Evolutionary conservation across 2,329 filamentous ascomycete genomes (phyloP).

Genomic region (Metarhizium guizhouense): DNA sequence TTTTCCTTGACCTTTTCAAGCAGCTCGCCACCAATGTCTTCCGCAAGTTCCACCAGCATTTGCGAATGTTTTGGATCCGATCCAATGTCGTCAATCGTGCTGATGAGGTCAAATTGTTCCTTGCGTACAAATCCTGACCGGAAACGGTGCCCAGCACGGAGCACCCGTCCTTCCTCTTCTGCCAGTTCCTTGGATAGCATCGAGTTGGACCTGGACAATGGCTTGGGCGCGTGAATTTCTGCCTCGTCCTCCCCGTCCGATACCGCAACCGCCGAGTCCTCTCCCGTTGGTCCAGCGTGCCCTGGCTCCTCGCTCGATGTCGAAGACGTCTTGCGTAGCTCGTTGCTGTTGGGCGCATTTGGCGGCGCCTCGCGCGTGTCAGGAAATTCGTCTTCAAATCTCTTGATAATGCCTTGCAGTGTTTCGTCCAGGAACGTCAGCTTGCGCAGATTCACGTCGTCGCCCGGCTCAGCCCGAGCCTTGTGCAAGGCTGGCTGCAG

Average conservation of each 20-base stretch:
- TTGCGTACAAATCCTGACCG: conserved; percentile 42
- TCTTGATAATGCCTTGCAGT: conserved; percentile 81
- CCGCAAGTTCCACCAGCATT: conserved; percentile 53
- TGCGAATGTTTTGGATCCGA: conserved; percentile 40
- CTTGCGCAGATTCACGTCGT: conserved; percentile 72
- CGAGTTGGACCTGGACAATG: conserved; percentile 43
- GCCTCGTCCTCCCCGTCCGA: conserved; percentile 43
- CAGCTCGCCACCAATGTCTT: conserved; percentile 52
- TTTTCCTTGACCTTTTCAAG: conserved; percentile 45
- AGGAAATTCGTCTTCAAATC: conserved; percentile 94
- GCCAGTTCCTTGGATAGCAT: conserved; percentile 43
- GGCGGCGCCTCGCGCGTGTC: conserved; percentile 54
- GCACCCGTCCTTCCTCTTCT: conserved; percentile 47
- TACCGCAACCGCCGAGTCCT: conserved; percentile 25
- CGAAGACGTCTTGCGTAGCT: neutral
- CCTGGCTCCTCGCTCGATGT: conserved; percentile 13
- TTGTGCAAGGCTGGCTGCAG: conserved; percentile 76
- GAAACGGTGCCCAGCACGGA: conserved; percentile 49
- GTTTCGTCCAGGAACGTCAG: conserved; percentile 84
- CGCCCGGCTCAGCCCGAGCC: conserved; percentile 57
- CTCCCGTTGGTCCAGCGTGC: conserved; percentile 16
- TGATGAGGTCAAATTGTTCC: conserved; percentile 42
- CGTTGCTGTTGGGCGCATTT: conserved; percentile 1
- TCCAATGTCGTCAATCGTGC: conserved; percentile 38
- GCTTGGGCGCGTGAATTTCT: conserved; percentile 29